Evolutionary conservation across 257 asterid species (phyloP).

Genomic region (Nicotiana obtusifolia): DNA sequence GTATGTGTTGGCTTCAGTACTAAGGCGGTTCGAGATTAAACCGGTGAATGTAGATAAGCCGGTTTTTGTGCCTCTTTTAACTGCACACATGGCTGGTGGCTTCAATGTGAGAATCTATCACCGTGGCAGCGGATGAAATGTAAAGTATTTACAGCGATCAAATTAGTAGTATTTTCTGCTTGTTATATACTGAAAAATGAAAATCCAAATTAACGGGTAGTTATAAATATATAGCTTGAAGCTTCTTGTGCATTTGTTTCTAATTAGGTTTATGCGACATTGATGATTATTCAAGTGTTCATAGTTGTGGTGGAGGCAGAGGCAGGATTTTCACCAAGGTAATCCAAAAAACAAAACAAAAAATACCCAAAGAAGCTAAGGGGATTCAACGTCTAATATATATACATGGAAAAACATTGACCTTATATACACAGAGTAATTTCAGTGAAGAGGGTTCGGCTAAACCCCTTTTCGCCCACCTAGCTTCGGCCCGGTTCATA

Average conservation of each 20-base stretch:
- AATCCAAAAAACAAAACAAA: no score
- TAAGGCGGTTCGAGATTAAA: constrained; percentile 38
- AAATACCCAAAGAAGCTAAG: no score
- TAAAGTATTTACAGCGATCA: no score
- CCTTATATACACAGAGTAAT: no score
- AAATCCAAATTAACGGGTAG: neutral
- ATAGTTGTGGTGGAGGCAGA: no score
- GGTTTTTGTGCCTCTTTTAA: constrained; percentile 43
- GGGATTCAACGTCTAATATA: no score
- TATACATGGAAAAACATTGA: no score
- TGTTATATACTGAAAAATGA: neutral
- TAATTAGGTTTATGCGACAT: neutral
- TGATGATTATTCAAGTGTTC: neutral
- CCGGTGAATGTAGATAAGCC: constrained; percentile 35
- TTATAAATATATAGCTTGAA: neutral
- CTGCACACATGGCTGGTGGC: constrained; percentile 65
- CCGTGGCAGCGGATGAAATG: neutral
- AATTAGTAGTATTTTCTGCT: neutral
- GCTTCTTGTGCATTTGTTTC: neutral
- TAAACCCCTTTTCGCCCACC: no score
- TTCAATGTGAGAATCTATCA: constrained; percentile 30
- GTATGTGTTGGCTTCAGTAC: constrained; percentile 18
- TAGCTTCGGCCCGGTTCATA: no score
- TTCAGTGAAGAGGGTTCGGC: no score
- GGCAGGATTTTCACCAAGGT: no score